Conservation (phyloP, 75 land plant genomes). For the Pinus albicaulis region DNA sequence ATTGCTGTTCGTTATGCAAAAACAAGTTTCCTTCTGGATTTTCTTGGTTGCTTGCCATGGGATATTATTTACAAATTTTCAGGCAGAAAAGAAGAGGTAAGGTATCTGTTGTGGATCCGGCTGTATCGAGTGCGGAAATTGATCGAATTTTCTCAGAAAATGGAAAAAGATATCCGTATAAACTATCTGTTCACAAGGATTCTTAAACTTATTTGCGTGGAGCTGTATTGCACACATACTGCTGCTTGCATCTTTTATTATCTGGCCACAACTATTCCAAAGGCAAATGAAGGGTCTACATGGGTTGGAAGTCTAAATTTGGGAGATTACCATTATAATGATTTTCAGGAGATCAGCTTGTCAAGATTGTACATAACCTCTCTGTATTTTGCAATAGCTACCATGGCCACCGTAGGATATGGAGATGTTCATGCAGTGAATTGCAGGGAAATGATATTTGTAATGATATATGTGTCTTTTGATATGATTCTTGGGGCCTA, state of each 20-base stretch:
- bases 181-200: conserved; percentile 81
- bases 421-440: conserved; percentile 94
- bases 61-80: conserved; percentile 55
- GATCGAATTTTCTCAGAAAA: conserved; percentile 37
- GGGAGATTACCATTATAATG: conserved; percentile 52
- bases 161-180: conserved; percentile 82
- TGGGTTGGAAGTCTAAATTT: conserved; percentile 80
- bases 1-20: conserved; percentile 68
- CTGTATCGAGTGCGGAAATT: conserved; percentile 57
- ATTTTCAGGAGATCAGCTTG: conserved; percentile 62
- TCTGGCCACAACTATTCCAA: conserved; percentile 79
- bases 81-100: conserved; percentile 34
- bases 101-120: conserved; percentile 82
- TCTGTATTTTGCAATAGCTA: conserved; percentile 74
- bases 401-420: conserved; percentile 92
- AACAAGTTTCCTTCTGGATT: conserved; percentile 51
- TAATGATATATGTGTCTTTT: conserved; percentile 85
- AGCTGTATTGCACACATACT: conserved; percentile 92
- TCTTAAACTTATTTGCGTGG: conserved; percentile 73
- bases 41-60: conserved; percentile 79
- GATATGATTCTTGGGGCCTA: conserved; percentile 93
- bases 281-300: conserved; percentile 53
- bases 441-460: conserved; percentile 77
- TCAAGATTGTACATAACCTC: conserved; percentile 63
- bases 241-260: conserved; percentile 95